Evolutionary conservation across 495 filamentous ascomycete species (phyloP), one percentile per base, ranked within the genome.

Genomic region (Neurospora terricola): DNA sequence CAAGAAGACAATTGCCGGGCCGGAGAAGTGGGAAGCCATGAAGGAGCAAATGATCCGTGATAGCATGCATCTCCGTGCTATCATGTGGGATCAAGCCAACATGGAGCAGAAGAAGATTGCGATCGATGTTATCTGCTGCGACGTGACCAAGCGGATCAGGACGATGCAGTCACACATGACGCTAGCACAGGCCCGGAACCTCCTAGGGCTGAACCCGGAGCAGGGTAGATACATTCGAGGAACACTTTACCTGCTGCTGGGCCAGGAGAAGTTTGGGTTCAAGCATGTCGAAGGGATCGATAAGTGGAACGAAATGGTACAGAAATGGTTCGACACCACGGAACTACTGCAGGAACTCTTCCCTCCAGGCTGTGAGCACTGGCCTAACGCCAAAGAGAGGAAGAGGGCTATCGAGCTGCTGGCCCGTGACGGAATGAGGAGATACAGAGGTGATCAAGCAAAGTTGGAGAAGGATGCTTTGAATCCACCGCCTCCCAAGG

Each of bases 91-190:
- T 23, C 76, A 72, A 11, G 76, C 79, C 14, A 84, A 89, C 43
- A 86, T 88, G 62, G 80, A 78, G 10, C 70, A 76, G 70, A 80
- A 80, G 75, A 75, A 84, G 23, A 86, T 92, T 70, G 90, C 92
- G 1, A 83, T 96, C 9, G 93, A 96, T 81, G 86, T 93, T 36
- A 89, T 96, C 34, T 93, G 91, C 76, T 90, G 85, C n/a, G 91
- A 94, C 79, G 91, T 94, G 69, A 93, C 91, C 10, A 96, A 96
- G 80, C 84, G 90, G 34, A 91, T 94, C 85, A 86, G 93, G 45
- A 90, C 86, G 1, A 71, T 88, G 38, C 86, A 88, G 71, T 83
- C 82, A n/a, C 82, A 84, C 37, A 89, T 94, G 84, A 90, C 88
- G 4, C 87, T 94, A 66, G 87, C 88, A 38, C 90, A 93, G 73